phyloP scores from a whole-genome alignment of 2,329 filamentous ascomycete genomes.

The Paraphaeosphaeria sporulosa region DNA sequence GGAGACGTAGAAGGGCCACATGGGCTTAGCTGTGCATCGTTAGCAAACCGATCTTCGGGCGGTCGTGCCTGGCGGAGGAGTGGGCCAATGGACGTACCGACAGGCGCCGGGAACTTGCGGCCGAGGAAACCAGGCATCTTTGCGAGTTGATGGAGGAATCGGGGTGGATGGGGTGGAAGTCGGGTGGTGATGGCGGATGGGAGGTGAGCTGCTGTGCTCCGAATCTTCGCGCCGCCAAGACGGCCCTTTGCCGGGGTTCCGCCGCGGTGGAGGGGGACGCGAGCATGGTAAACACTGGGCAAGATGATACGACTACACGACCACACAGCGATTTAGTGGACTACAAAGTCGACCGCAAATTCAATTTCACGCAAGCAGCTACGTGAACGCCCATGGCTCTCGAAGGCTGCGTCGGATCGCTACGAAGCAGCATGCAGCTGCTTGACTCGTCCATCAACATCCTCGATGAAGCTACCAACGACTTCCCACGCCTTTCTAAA shows the following conservation, averaged over 20 bases:
- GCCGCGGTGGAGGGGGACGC: slow-evolving; percentile 6
- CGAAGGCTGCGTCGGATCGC: slow-evolving; percentile 66
- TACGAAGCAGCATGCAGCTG: slow-evolving; percentile 67
- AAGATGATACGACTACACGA: slow-evolving; percentile 15
- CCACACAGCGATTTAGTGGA: not conserved
- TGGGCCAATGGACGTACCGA: slow-evolving; percentile 52
- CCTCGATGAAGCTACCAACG: slow-evolving; percentile 67
- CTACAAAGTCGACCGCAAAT: not conserved
- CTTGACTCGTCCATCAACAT: slow-evolving; percentile 70
- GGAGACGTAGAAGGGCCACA: slow-evolving; percentile 92
- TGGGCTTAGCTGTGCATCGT: slow-evolving; percentile 75
- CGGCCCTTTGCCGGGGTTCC: slow-evolving; percentile 17
- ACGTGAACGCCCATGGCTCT: slow-evolving; percentile 51
- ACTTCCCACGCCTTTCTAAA: slow-evolving; percentile 68
- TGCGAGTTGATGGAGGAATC: slow-evolving; percentile 39
- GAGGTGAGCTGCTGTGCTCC: slow-evolving; percentile 24
- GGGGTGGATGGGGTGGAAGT: slow-evolving; percentile 39
- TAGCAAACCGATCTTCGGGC: slow-evolving; percentile 30
- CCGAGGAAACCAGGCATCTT: slow-evolving; percentile 56
- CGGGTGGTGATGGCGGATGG: slow-evolving; percentile 37
- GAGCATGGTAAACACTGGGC: not conserved
- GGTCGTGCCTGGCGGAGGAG: slow-evolving; percentile 9
- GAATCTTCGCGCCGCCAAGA: slow-evolving; percentile 39
- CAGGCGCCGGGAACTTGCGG: slow-evolving; percentile 60
- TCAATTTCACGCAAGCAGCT: slow-evolving; percentile 23